Evolutionary conservation across 2,329 filamentous ascomycete genomes (phyloP).

Genomic region (Monilinia aucupariae): DNA sequence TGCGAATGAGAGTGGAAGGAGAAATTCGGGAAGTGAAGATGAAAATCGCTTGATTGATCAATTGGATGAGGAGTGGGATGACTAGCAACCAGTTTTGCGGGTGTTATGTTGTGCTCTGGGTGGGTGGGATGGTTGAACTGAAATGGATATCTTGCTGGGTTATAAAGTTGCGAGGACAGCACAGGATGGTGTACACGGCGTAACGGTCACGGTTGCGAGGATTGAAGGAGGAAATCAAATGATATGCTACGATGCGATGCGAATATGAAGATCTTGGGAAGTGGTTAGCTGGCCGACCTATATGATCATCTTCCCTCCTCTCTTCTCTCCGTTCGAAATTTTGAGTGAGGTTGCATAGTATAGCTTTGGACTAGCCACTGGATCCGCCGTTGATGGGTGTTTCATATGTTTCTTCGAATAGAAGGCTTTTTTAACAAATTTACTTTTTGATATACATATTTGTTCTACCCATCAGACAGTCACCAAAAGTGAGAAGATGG

Average conservation of each 20-base stretch:
- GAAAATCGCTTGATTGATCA: constrained; percentile 95
- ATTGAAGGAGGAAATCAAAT: neutral
- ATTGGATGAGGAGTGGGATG: constrained; percentile 95
- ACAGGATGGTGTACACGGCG: neutral
- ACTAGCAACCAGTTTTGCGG: constrained; percentile 40
- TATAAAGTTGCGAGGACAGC: neutral
- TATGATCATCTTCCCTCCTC: neutral
- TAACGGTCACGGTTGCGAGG: neutral
- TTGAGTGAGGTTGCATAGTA: neutral
- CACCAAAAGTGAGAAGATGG: too few species aligned
- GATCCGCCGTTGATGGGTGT: neutral
- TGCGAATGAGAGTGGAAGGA: constrained; percentile 2
- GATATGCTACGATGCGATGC: neutral
- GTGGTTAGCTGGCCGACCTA: neutral
- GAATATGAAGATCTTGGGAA: neutral
- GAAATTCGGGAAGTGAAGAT: constrained; percentile 51
- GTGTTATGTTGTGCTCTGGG: neutral
- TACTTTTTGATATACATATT: too few species aligned
- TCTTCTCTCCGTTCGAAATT: neutral
- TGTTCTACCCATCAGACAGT: too few species aligned
- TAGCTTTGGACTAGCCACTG: neutral
- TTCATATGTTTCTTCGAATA: neutral
- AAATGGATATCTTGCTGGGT: neutral
- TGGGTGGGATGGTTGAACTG: neutral
- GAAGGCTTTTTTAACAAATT: neutral